Percentiles rank a stretch among this genome's conserved stretches.
Evolutionary conservation across 768 basidiomycete genomes (phyloP).

Genomic region (Paxillus involutus): DNA sequence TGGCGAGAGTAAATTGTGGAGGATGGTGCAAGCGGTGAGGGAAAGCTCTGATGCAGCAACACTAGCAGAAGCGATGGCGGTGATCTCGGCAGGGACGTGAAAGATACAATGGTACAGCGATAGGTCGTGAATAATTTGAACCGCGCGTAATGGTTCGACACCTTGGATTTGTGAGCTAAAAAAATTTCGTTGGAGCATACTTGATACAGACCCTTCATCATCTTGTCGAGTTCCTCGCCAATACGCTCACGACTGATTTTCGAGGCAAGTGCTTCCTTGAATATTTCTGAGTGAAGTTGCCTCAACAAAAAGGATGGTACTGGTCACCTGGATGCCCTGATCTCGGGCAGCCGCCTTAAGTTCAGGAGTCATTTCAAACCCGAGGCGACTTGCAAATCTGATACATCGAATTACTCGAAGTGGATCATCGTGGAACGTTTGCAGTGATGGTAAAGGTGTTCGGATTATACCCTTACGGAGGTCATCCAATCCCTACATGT

Average conservation of each 20-base stretch:
- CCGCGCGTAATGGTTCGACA: constrained; percentile 68
- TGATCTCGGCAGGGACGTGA: constrained; percentile 47
- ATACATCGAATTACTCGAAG: constrained; percentile 88
- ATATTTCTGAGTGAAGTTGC: not conserved
- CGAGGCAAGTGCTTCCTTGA: constrained; percentile 59
- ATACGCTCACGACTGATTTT: constrained; percentile 92
- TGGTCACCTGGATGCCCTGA: constrained; percentile 58
- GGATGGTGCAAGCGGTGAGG: constrained; percentile 56
- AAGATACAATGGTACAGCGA: constrained; percentile 71
- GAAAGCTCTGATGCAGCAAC: constrained; percentile 42
- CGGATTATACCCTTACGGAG: constrained; percentile 75
- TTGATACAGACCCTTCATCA: constrained; percentile 72
- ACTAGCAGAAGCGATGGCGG: constrained; percentile 43
- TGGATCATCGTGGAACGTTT: constrained; percentile 95
- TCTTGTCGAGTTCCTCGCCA: constrained; percentile 91
- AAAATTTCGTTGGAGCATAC: not conserved
- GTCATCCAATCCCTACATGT: constrained; percentile 78
- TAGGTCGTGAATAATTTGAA: constrained; percentile 73
- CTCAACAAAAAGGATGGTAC: not conserved
- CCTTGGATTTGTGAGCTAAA: constrained; percentile 42
- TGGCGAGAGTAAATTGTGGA: constrained; percentile 47
- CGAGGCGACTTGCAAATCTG: constrained; percentile 89
- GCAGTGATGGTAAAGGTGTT: constrained; percentile 81
- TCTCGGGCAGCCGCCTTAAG: constrained; percentile 63
- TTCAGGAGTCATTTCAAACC: constrained; percentile 73